These are phyloP conservation scores for Gillenia trifoliata DNA, from an alignment of 306 rosid species.

Conservation along the genomic window DNA sequence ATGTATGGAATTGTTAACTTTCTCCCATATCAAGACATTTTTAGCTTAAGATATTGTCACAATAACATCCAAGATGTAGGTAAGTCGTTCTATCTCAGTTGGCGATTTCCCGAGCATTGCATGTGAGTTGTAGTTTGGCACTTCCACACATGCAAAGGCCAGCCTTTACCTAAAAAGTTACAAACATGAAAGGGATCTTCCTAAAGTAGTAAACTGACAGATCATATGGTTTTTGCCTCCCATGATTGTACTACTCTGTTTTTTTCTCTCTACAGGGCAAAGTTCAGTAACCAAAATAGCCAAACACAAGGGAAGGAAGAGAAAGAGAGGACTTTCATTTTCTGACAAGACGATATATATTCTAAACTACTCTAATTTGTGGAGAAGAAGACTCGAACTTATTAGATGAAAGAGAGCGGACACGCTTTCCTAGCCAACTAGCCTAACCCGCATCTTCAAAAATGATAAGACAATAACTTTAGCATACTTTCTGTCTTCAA, in stretches of 20 bases:
- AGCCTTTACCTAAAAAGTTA: not conserved
- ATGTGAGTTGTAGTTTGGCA: slow-evolving; percentile 28
- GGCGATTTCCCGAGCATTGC: slow-evolving; percentile 24
- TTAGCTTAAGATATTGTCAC: not conserved
- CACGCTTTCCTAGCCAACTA: no score
- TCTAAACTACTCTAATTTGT: no score
- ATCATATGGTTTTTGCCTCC: slow-evolving; percentile 6
- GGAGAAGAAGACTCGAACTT: no score
- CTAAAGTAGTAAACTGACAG: slow-evolving; percentile 14
- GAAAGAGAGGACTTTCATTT: not conserved
- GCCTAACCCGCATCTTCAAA: not conserved
- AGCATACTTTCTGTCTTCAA: slow-evolving; percentile 6
- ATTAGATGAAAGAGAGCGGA: no score
- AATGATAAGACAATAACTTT: not conserved
- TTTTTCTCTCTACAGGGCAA: not conserved
- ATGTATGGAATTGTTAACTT: not conserved
- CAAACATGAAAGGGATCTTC: slow-evolving; percentile 19
- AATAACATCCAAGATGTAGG: not conserved
- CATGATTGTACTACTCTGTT: slow-evolving; percentile 5
- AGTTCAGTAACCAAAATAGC: slow-evolving; percentile 3
- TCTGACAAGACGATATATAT: not conserved
- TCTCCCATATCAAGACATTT: rapidly evolving
- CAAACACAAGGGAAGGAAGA: not conserved
- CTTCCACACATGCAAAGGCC: slow-evolving; percentile 18
- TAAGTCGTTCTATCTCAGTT: not conserved